A percentile compares a stretch with the other conserved stretches of the same genome.
phyloP scores from a whole-genome alignment of 2,329 filamentous ascomycete genomes.

The Fusarium sublunatum region DNA sequence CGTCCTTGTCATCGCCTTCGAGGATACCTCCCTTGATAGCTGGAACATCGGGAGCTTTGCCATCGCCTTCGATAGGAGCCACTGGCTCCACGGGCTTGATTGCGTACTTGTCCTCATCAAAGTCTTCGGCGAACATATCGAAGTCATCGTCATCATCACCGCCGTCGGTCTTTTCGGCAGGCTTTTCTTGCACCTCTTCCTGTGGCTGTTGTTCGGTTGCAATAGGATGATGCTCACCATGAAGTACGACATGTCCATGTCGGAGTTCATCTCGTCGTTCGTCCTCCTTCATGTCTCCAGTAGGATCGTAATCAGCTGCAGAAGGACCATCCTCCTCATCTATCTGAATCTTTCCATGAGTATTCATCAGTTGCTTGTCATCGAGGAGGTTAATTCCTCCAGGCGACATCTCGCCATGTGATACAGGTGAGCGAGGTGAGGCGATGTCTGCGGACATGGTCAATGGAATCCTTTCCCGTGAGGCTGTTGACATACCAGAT shows the following conservation, averaged over 20 bases:
- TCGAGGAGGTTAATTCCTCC: constrained; percentile 71
- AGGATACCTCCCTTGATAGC: constrained; percentile 80
- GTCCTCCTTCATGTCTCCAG: constrained; percentile 87
- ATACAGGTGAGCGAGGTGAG: constrained; percentile 58
- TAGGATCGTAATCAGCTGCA: constrained; percentile 94
- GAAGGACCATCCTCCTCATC: constrained; percentile 78
- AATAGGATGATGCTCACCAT: constrained; percentile 55
- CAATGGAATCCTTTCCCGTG: constrained; percentile 30
- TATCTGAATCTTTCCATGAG: constrained; percentile 57
- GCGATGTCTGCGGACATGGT: constrained; percentile 48
- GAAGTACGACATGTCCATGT: constrained; percentile 65
- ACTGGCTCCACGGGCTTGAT: constrained; percentile 56
- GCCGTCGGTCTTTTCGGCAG: constrained; percentile 40
- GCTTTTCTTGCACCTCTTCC: constrained; percentile 44
- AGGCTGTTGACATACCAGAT: constrained; percentile 56
- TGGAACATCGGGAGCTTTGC: constrained; percentile 62
- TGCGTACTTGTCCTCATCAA: constrained; percentile 74
- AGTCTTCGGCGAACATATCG: constrained; percentile 91
- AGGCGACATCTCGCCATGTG: constrained; percentile 66
- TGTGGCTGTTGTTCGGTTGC: constrained; percentile 42
- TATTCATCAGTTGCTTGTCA: constrained; percentile 75
- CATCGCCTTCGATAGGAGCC: constrained; percentile 55
- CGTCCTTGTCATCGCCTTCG: constrained; percentile 93
- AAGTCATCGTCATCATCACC: constrained; percentile 68
- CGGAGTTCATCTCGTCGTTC: constrained; percentile 75